Evolutionary conservation across 2,329 filamentous ascomycete genomes (phyloP).

Genomic region (Lachnellula occidentalis): DNA sequence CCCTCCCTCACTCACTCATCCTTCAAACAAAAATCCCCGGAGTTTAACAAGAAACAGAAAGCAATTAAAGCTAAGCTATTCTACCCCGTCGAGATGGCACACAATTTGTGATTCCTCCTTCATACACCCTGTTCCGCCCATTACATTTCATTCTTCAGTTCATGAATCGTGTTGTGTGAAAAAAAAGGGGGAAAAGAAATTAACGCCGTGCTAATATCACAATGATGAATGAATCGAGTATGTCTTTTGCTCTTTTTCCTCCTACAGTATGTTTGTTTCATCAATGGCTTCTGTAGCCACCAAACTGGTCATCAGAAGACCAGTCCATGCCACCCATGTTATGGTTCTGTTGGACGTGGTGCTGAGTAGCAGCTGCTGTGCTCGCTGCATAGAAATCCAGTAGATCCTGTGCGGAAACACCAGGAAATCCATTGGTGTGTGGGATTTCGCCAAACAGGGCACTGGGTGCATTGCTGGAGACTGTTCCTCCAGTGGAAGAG

Average conservation of each 20-base stretch:
- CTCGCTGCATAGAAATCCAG: slow-evolving; percentile 27
- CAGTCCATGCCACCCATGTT: slow-evolving; percentile 22
- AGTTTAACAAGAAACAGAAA: slow-evolving; percentile 10
- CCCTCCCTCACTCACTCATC: neutral
- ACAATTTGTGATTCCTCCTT: slow-evolving; percentile 2
- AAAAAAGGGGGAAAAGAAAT: slow-evolving; percentile 2
- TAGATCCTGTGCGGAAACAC: slow-evolving; percentile 22
- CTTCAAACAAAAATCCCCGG: slow-evolving; percentile 17
- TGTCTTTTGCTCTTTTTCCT: slow-evolving; percentile 9
- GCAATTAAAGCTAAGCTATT: slow-evolving; percentile 7
- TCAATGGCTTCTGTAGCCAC: slow-evolving; percentile 19
- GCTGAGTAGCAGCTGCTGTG: slow-evolving; percentile 16
- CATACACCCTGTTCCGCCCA: slow-evolving; percentile 4
- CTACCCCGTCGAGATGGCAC: slow-evolving; percentile 23
- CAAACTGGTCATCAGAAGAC: slow-evolving; percentile 22
- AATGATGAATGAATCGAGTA: slow-evolving; percentile 2
- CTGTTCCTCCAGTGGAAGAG: slow-evolving; percentile 19
- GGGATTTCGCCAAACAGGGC: slow-evolving; percentile 28
- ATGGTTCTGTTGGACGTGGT: slow-evolving; percentile 7
- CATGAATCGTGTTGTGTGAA: slow-evolving; percentile 6
- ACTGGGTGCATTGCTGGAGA: slow-evolving; percentile 19
- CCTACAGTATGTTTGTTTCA: slow-evolving; percentile 4
- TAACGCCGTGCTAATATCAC: slow-evolving; percentile 25
- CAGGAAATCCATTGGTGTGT: slow-evolving; percentile 15
- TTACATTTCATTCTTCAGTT: slow-evolving; percentile 8